Base-by-base conservation (phyloP, 2,329 filamentous ascomycete species). In the Fusarium keratoplasticum region DNA sequence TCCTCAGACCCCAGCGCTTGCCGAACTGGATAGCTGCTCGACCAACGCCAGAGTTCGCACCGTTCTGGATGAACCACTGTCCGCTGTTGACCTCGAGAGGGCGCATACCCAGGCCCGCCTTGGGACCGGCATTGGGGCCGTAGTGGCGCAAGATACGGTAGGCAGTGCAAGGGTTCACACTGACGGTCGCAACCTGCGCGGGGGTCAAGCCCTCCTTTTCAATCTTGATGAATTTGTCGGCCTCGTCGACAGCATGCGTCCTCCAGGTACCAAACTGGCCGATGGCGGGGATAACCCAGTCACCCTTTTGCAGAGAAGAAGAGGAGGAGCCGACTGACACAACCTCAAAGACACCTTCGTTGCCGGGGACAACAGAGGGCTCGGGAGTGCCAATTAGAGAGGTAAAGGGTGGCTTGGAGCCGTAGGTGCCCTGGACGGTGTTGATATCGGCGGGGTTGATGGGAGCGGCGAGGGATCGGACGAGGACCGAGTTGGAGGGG, bases 391-490 rank as follows among this genome's bases (percentile, higher is more conserved):
- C 94, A 64, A 99, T 90, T 1, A 90, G 84, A 7, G 91, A 92
- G 20, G 90, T 92, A 83, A 97, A 95, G 52, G 89, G 86, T 0
- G 95, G 95, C 81, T 95, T 95, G 54, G 91, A 91, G 71, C 96
- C 96, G 85, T 99, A 99, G 5, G 96, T 95, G 75, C 96, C 96
- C 86, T 99, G 96, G 79, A 99, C 94, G 79, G 96, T 96, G 87
- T 99, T 99, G 83, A 99, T 94, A 85, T 99, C 96, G 80, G 96
- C 95, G 27, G 96, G 96, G 86, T 99, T 99, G 83, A 99, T 94
- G 66, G 96, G 95, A 1, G 95, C 91, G 35, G 95, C 94, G 78
- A 99, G 94, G 78, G 96, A 92, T 82, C 95, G 94, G 69, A 99
- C 87, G 64, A 96, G 95, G 76, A 97, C 84, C 55, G 88, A 85